Conservation (phyloP, 73 alveolate species). For the Paraurostyla sp. region DNA sequence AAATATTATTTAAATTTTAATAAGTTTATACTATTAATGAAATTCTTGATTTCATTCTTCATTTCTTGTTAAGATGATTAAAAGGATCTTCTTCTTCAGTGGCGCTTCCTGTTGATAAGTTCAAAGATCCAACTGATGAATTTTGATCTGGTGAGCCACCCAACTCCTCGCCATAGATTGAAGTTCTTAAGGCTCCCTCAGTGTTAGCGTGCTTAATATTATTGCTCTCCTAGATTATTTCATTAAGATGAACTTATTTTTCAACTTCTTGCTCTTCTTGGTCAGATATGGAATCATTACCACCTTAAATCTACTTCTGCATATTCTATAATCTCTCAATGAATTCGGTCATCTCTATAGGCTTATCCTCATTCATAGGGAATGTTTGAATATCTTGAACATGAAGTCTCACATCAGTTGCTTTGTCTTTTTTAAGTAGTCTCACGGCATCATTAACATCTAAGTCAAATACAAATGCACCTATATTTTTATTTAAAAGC, state of each 20-base stretch:
- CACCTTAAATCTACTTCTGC: neutral
- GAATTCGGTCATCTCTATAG: neutral
- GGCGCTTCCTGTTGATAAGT: too few relatives aligned
- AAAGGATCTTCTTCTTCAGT: too few relatives aligned
- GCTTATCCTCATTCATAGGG: slow-evolving; percentile 56
- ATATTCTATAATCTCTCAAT: neutral
- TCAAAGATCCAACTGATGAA: neutral
- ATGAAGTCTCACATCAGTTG: slow-evolving; percentile 19
- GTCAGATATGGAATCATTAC: slow-evolving; percentile 14
- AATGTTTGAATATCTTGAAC: slow-evolving; percentile 51
- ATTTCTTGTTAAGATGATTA: too few relatives aligned
- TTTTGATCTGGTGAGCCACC: neutral
- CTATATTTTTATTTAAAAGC: neutral
- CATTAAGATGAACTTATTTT: slow-evolving; percentile 4
- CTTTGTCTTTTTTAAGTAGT: slow-evolving; percentile 37
- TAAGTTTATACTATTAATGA: too few relatives aligned
- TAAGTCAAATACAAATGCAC: slow-evolving; percentile 63
- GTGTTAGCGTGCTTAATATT: neutral
- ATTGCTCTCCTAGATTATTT: slow-evolving; percentile 19
- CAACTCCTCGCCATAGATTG: neutral
- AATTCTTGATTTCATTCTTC: too few relatives aligned
- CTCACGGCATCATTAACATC: slow-evolving; percentile 69
- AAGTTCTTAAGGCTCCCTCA: neutral
- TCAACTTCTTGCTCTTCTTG: slow-evolving; percentile 45
- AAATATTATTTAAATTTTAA: too few relatives aligned